Conservation (phyloP, 495 filamentous ascomycete species). For the Daldinia vernicosa region DNA sequence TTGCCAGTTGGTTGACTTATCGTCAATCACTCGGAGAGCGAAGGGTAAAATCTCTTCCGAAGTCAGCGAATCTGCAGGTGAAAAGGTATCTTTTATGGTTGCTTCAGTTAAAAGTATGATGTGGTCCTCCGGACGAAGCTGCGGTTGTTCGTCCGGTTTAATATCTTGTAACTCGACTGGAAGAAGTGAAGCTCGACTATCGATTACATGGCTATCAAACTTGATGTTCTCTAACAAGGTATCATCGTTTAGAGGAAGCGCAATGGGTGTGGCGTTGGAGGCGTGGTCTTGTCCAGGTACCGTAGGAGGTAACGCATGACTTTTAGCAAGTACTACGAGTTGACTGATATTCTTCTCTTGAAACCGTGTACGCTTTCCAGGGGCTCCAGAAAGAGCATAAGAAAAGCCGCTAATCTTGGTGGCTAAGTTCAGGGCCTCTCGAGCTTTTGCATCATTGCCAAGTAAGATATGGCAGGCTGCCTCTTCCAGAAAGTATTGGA, state of each 20-base stretch:
- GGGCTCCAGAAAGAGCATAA: constrained; percentile 83
- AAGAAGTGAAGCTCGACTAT: constrained; percentile 58
- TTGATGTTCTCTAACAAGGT: constrained; percentile 88
- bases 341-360: constrained; percentile 91
- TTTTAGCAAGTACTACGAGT: constrained; percentile 89
- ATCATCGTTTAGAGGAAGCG: constrained; percentile 86
- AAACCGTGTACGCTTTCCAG: constrained; percentile 93
- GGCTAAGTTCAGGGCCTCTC: constrained; percentile 72
- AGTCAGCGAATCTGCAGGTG: constrained; percentile 83
- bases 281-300: background rate
- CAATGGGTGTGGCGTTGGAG: constrained; percentile 61
- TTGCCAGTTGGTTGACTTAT: constrained; percentile 96
- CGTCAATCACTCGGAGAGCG: constrained; percentile 84
- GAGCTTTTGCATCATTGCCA: constrained; percentile 79
- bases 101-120: constrained; percentile 86
- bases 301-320: constrained; percentile 49
- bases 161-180: constrained; percentile 68
- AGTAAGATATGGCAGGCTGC: constrained; percentile 87
- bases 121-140: constrained; percentile 80
- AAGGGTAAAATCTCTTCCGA: constrained; percentile 93
- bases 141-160: constrained; percentile 81
- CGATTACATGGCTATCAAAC: constrained; percentile 66
- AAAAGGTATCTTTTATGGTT: constrained; percentile 85
- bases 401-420: constrained; percentile 71
- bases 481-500: constrained; percentile 78